These are phyloP conservation scores for Primulina tabacum DNA, from an alignment of 257 asterid genomes.

Conservation along the genomic window DNA sequence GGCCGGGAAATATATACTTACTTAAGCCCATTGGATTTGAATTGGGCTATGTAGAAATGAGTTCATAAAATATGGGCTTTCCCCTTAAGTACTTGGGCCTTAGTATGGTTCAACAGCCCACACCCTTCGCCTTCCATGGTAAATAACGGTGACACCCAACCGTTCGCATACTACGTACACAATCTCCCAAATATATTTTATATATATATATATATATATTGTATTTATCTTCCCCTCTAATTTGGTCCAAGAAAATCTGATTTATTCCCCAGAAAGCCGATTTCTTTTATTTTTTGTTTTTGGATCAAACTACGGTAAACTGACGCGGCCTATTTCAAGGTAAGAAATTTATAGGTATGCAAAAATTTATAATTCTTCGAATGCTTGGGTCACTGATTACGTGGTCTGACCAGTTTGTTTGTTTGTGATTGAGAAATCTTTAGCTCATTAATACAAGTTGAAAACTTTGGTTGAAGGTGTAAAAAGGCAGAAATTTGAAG, in stretches of 20 bases:
- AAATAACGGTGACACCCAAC: no score
- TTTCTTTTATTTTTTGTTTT: neutral
- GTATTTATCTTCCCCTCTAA: neutral
- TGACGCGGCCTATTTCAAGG: slow-evolving; percentile 3
- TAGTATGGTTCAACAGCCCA: no score
- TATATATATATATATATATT: no score
- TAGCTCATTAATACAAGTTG: slow-evolving; percentile 7
- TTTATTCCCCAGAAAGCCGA: neutral
- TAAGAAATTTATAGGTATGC: neutral
- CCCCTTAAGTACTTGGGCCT: no score
- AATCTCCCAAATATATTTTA: no score
- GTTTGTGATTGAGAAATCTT: neutral
- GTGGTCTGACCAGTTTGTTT: slow-evolving; percentile 10
- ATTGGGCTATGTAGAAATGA: neutral
- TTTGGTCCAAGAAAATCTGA: slow-evolving; percentile 13
- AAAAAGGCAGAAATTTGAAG: slow-evolving; percentile 1
- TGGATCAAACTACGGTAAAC: neutral
- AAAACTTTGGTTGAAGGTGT: slow-evolving; percentile 11
- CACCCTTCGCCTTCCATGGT: no score
- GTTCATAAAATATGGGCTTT: no score
- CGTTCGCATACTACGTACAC: no score
- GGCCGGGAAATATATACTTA: neutral
- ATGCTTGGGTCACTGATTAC: slow-evolving; percentile 30
- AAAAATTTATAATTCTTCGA: neutral
- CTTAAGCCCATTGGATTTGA: neutral